Evolutionary conservation across 2,329 filamentous ascomycete species (phyloP), one percentile per base, ranked within the genome.

Genomic region (Orbilia blumenaviensis): DNA sequence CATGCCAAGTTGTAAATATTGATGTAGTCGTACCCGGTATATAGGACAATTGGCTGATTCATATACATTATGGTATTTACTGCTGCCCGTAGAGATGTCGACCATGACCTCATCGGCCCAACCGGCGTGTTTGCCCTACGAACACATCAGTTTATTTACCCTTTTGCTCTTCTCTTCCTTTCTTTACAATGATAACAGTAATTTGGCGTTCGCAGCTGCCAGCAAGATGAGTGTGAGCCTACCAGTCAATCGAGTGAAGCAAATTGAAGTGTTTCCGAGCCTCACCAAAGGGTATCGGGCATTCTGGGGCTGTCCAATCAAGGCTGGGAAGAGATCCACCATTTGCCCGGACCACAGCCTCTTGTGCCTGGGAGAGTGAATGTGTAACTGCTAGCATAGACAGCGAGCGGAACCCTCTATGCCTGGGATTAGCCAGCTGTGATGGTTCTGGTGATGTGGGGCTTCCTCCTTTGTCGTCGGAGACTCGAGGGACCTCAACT

Each of bases 31-130:
- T 75, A 75, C 14, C 71, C 71, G 14, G 71, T 48, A 18, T 75
- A 75, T 18, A 75, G 16, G 18, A 64, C 71, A 12, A 75, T 58
- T 18, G 71, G 71, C 38, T 58, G 63, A 18, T 9, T 64, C 71
- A 75, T 75, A 29, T 75, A 75, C 71, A 68, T 75, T 21, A 75
- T 68, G 7, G 71, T 50, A 60, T 75, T 75, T 23, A 75, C 48
- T 6, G 54, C 56, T 10, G 71, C 34, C 60, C 56, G 56, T 2
- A 75, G 18, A 18, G 71, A 75, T 18, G 63, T 68, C 9, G 71
- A 68, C 71, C 71, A 75, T 3, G 71, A 68, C 16, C 2, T 58
- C 63, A 75, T 68, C 6, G 71, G 56, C 27, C 71, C 71, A 1
- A 75, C 54, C 4, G 63, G 1, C 10, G 71, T 75, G 8, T 32